Base-by-base conservation (phyloP, 2,329 filamentous ascomycete species). In the Claviceps fusiformis region DNA sequence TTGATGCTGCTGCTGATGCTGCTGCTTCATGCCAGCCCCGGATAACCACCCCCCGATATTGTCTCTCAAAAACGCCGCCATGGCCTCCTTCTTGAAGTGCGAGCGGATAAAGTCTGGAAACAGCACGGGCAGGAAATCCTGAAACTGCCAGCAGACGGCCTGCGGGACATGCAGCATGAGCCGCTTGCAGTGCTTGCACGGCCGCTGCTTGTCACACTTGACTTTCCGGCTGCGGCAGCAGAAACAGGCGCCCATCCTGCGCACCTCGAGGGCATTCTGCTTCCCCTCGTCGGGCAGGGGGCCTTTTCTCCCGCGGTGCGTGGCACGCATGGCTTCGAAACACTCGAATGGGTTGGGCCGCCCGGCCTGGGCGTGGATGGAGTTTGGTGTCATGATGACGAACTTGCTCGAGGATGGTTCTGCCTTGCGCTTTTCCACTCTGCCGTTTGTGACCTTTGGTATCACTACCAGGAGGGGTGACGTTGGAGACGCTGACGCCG, bases 171-270 rank as follows among this genome's bases (percentile, higher is more conserved):
- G 67, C 2, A 70, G 63, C 54, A 72, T 71, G 54, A 81, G 71
- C 64, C 78, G 78, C 60, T 71, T 73, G 70, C 79, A 82, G 67
- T 75, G 80, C 64, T 73, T 74, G 66, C 79, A 82, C 0, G 79
- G 77, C 49, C 78, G 69, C 60, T 77, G 72, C 59, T 74, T 73
- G 63, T 80, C 77, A 59, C 79, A 81, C 63, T 75, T 77, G 54
- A 82, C 79, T 64, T 82, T 82, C 59, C 79, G 76, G 56, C 74
- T 76, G 61, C 79, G 77, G 61, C 79, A 82, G 67, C 77, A 79
- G 67, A 81, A 81, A 62, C 79, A 82, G 10, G 79, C 79, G 6
- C 79, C 78, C 5, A 71, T 64, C 37, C 77, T 72, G 17, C 79
- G 73, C 11, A 82, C 77, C 55, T 78, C 72, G 2, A 80, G 69